Evolutionary conservation across 2,329 filamentous ascomycete genomes (phyloP).

Genomic region (Knoxdaviesia proteae): DNA sequence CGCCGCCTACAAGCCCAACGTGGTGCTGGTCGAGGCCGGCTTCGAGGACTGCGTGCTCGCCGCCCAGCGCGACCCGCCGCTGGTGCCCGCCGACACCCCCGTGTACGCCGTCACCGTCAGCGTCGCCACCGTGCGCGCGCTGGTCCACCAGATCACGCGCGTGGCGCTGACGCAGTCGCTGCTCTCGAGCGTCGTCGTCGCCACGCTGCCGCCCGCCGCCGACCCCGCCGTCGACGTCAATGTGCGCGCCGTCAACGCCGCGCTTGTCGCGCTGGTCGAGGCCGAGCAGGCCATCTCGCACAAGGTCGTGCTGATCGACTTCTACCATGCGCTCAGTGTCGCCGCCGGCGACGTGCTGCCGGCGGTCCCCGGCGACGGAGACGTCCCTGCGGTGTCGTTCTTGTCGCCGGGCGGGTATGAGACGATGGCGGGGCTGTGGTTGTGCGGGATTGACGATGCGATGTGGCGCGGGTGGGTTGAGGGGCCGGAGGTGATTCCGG

Average conservation of each 20-base stretch:
- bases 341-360: conserved; percentile 14
- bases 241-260: conserved; percentile 10
- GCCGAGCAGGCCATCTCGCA: conserved; percentile 6
- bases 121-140: conserved; percentile 8
- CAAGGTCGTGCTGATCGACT: conserved; percentile 13
- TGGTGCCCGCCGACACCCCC: neutral
- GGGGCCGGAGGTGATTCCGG: neutral
- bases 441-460: conserved; percentile 11
- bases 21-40: conserved; percentile 17
- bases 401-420: conserved; percentile 12
- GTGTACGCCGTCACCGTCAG: conserved; percentile 10
- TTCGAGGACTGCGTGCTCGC: conserved; percentile 15
- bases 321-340: conserved; percentile 13
- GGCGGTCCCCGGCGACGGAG: too few relatives aligned
- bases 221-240: conserved; percentile 8
- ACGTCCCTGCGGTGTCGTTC: too few relatives aligned
- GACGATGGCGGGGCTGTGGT: conserved; percentile 15
- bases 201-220: conserved; percentile 11
- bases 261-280: conserved; percentile 8
- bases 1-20: conserved; percentile 12
- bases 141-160: conserved; percentile 13
- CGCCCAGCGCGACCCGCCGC: too few relatives aligned
- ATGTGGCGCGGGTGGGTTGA: conserved; percentile 2
- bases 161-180: conserved; percentile 10
- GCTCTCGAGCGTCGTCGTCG: conserved; percentile 13